These are phyloP conservation scores for Fusarium coffeatum DNA, from an alignment of 2,329 filamentous ascomycete species.

Conservation along the genomic window DNA sequence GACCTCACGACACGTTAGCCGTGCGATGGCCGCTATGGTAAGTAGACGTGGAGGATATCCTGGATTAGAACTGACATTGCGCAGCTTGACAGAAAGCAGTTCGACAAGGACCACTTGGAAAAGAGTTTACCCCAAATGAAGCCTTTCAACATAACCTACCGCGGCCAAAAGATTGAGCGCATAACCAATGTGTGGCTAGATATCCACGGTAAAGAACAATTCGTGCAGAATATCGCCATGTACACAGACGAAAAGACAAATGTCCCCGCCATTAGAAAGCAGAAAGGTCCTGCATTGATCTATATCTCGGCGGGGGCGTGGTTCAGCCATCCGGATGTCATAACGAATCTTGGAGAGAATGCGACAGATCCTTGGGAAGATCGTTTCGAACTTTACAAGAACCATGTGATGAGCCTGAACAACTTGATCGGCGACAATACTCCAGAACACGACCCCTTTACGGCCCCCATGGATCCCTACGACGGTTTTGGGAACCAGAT, in stretches of 20 bases:
- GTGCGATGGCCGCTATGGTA: constrained; percentile 54
- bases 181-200: not conserved
- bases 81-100: constrained; percentile 6
- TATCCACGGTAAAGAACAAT: not conserved
- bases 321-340: not conserved
- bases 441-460: not conserved
- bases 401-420: not conserved
- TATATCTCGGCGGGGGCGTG: not conserved
- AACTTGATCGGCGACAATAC: not conserved
- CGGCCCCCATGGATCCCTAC: constrained; percentile 30
- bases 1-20: constrained; percentile 68
- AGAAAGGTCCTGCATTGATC: not conserved
- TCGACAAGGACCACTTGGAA: not conserved
- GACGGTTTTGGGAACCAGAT: constrained; percentile 46
- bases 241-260: not conserved
- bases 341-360: too few species aligned
- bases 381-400: not conserved
- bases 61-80: not conserved
- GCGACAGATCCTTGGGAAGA: not conserved
- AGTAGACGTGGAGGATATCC: not conserved
- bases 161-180: constrained; percentile 1
- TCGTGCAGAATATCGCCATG: not conserved
- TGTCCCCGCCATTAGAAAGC: not conserved
- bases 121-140: not conserved
- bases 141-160: constrained; percentile 12